Base-by-base conservation (phyloP, 2,329 filamentous ascomycete species). In the Colletotrichum truncatum region DNA sequence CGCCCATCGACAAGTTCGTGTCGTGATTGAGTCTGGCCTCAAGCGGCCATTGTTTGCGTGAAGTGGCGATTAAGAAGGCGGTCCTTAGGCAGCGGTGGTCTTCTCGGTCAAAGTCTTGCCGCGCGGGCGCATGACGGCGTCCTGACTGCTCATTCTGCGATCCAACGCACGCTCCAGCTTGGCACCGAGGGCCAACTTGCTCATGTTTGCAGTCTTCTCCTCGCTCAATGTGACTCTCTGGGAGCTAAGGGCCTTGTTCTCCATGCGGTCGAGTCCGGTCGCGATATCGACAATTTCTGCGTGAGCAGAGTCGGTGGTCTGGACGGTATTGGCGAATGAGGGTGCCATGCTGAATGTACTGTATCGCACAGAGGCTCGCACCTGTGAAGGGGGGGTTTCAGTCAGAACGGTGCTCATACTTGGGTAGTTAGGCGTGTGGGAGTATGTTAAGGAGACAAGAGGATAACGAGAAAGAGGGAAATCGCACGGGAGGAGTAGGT, bases 131-230 rank as follows among this genome's bases (percentile, higher is more conserved):
- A 96, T 94, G 77, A 93, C 90, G 70, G 94, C 94, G 73, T 98
- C 94, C 79, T 98, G 94, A 70, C 92, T 82, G 26, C 88, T 91
- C 94, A 97, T 96, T 73, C 94, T 88, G 70, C 94, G 87, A 70
- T 91, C 91, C 59, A 98, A 87, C 21, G 94, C 94, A 66, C 94
- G 89, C 77, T 97, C 94, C 39, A 97, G 87, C 82, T 97, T 97
- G 66, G 94, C 94, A 49, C 94, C 92, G 55, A 97, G 87, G 36
- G 94, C 94, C 64, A 97, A 86, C 82, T 97, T 97, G 82, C 89
- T 90, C 78, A 97, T 84, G 76, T 91, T 90, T 73, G 93, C 92
- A 18, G 86, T 88, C 85, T 97, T 97, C 78, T 95, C 89, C 68
- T 91, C 88, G 75, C 85, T 91, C 68, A 94, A 88, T 61, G 89